phyloP scores from a whole-genome alignment of 805 yeast genomes.

The Kodamaea kaohsiungensis region DNA sequence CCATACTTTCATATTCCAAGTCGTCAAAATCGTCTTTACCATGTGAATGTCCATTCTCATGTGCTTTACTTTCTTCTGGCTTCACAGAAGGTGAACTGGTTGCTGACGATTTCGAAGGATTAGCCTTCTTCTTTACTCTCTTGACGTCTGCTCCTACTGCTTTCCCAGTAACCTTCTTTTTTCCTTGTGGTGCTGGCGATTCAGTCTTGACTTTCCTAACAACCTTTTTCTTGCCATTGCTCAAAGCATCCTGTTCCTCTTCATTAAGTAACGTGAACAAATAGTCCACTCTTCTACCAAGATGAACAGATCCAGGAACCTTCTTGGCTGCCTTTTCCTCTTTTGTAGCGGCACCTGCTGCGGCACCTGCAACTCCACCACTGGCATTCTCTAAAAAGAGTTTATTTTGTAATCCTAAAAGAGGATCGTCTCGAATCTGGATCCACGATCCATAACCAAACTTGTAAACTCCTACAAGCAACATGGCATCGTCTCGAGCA shows the following conservation, averaged over 20 bases:
- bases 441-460: slow-evolving; percentile 97
- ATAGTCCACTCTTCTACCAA: slow-evolving; percentile 89
- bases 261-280: slow-evolving; percentile 70
- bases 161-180: slow-evolving; percentile 16
- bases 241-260: slow-evolving; percentile 38
- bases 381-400: slow-evolving; percentile 57
- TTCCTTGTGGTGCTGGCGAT: slow-evolving; percentile 14
- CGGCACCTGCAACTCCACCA: slow-evolving; percentile 9
- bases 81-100: slow-evolving; percentile 5
- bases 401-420: slow-evolving; percentile 81
- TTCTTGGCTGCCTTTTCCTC: slow-evolving; percentile 46
- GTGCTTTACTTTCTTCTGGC: slow-evolving; percentile 14
- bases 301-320: slow-evolving; percentile 90
- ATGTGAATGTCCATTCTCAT: slow-evolving; percentile 17
- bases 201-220: slow-evolving; percentile 20
- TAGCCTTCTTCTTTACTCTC: slow-evolving; percentile 13
- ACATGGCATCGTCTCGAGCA: slow-evolving; percentile 78
- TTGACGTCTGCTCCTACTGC: slow-evolving; percentile 11
- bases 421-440: slow-evolving; percentile 93
- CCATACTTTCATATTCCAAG: slow-evolving; percentile 75
- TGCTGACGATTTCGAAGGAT: background rate
- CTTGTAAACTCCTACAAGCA: slow-evolving; percentile 82
- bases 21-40: slow-evolving; percentile 18
- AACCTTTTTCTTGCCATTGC: slow-evolving; percentile 16
- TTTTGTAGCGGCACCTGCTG: slow-evolving; percentile 14